These are phyloP conservation scores for Boletus rubroflammeus DNA, from an alignment of 768 basidiomycete genomes.

Conservation along the genomic window DNA sequence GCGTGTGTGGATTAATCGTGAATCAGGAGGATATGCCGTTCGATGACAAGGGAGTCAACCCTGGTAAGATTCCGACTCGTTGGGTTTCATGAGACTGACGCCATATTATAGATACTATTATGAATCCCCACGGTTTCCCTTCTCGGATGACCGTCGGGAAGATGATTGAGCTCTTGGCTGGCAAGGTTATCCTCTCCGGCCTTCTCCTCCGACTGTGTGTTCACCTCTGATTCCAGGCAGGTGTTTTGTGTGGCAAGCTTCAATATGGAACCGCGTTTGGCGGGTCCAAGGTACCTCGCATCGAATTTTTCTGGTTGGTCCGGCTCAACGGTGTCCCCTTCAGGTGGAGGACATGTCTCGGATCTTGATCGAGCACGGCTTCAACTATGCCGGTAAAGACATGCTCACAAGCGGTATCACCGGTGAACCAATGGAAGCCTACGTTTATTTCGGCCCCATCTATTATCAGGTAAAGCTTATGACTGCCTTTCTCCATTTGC, in stretches of 20 bases:
- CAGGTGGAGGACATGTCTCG: constrained; percentile 98
- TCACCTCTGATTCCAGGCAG: constrained; percentile 53
- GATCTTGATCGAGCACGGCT: constrained; percentile 91
- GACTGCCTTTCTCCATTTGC: constrained; percentile 2
- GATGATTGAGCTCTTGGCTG: constrained; percentile 97
- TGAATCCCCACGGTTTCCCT: constrained; percentile 99
- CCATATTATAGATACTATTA: constrained; percentile 79
- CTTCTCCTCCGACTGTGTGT: not conserved
- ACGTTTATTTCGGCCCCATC: constrained; percentile 98
- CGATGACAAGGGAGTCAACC: constrained; percentile 94
- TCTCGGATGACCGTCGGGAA: constrained; percentile 99
- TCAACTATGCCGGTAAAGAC: constrained; percentile 98
- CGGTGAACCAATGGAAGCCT: constrained; percentile 93
- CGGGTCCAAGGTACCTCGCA: constrained; percentile 75
- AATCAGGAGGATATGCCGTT: constrained; percentile 99
- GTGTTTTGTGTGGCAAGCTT: constrained; percentile 82
- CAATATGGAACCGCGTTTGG: constrained; percentile 97
- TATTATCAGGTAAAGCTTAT: constrained; percentile 78
- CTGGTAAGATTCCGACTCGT: constrained; percentile 50
- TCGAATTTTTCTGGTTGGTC: not conserved
- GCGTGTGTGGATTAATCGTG: constrained; percentile 97
- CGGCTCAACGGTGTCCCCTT: constrained; percentile 7
- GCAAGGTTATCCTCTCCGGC: constrained; percentile 57
- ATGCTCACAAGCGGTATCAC: constrained; percentile 98
- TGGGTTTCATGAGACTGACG: constrained; percentile 11